phyloP scores from a whole-genome alignment of 306 rosid genomes.

The Canavalia ensiformis region DNA sequence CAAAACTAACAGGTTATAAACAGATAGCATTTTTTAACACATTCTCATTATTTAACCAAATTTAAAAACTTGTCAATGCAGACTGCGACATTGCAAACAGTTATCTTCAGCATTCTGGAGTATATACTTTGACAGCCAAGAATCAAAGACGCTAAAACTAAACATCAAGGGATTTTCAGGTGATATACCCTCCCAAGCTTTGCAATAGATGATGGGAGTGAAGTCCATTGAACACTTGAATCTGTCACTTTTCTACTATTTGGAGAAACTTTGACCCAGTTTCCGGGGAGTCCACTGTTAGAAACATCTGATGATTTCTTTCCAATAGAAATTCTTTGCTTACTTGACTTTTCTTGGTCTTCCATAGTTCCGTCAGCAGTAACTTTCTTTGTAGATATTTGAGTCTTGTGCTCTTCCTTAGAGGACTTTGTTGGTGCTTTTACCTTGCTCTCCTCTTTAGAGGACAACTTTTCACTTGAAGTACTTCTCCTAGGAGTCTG shows the following conservation, averaged over 20 bases:
- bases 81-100: constrained; percentile 28
- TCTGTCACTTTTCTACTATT: constrained; percentile 76
- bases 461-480: constrained; percentile 71
- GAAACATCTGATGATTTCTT: constrained; percentile 74
- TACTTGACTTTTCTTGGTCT: constrained; percentile 67
- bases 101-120: constrained; percentile 16
- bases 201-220: constrained; percentile 86
- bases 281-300: constrained; percentile 70
- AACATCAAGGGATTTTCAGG: constrained; percentile 33
- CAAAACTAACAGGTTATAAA: background rate
- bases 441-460: constrained; percentile 74
- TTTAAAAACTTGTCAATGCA: constrained; percentile 28
- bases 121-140: constrained; percentile 18
- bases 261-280: constrained; percentile 76
- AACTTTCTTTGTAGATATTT: constrained; percentile 64
- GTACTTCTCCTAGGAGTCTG: constrained; percentile 90
- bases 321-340: constrained; percentile 63
- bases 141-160: constrained; percentile 19
- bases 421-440: constrained; percentile 58
- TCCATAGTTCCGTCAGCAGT: constrained; percentile 64
- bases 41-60: constrained; percentile 1
- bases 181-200: constrained; percentile 91
- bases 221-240: constrained; percentile 81
- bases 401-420: constrained; percentile 75
- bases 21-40: background rate